Conservation (phyloP, 257 asterid genomes). For the Nicotiana paniculata region DNA sequence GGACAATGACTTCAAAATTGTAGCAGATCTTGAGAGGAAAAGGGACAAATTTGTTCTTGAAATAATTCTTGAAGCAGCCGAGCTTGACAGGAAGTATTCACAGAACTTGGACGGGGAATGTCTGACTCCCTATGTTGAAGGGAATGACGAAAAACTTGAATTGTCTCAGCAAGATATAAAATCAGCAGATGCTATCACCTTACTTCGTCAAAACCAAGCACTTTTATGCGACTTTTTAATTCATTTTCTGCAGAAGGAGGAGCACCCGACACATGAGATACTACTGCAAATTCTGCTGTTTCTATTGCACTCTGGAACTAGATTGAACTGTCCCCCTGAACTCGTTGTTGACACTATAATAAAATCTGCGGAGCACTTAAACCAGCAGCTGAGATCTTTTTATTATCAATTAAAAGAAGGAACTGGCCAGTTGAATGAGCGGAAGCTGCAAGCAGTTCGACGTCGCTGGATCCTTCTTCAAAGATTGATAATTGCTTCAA, state of each 20-base stretch:
- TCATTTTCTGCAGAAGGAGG: conserved; percentile 52
- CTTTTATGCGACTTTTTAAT: conserved; percentile 66
- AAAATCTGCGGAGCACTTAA: conserved; percentile 59
- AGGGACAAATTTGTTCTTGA: conserved; percentile 92
- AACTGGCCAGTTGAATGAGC: conserved; percentile 34
- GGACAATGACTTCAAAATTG: conserved; percentile 48
- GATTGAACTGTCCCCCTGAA: conserved; percentile 61
- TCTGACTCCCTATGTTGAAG: conserved; percentile 40
- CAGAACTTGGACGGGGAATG: conserved; percentile 34
- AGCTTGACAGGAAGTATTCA: conserved; percentile 55
- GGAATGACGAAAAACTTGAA: conserved; percentile 35
- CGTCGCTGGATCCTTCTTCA: conserved; percentile 80
- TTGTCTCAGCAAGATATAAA: conserved; percentile 49
- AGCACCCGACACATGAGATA: conserved; percentile 70
- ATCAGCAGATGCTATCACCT: conserved; percentile 87
- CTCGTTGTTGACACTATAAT: conserved; percentile 75
- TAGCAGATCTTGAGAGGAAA: conserved; percentile 78
- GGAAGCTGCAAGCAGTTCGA: conserved; percentile 58
- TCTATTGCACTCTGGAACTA: conserved; percentile 87
- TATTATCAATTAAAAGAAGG: conserved; percentile 57
- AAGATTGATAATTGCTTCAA: conserved; percentile 79
- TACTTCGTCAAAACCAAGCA: conserved; percentile 82
- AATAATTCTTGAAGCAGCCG: conserved; percentile 88
- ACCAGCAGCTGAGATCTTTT: conserved; percentile 40
- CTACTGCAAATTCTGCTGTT: conserved; percentile 85